A percentile compares a stretch with the other conserved stretches of the same genome.
These are phyloP conservation scores for Lentinula aciculospora DNA, from an alignment of 768 basidiomycete species.

Conservation along the genomic window DNA sequence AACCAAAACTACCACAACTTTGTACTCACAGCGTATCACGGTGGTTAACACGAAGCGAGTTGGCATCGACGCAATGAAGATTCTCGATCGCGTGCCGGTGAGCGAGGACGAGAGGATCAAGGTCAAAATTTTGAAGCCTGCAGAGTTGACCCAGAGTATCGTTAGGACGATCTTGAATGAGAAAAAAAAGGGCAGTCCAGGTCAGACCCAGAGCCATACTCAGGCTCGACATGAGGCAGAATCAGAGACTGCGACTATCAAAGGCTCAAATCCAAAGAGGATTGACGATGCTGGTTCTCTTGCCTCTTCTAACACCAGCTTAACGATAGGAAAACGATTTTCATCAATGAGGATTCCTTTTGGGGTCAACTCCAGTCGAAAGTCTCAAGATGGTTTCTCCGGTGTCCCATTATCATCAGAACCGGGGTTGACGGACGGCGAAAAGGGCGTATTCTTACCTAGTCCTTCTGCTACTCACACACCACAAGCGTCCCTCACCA, in stretches of 20 bases:
- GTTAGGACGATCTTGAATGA: neutral
- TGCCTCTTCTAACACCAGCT: neutral
- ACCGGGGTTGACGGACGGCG: neutral
- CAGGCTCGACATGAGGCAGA: neutral
- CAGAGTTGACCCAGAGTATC: constrained; percentile 6
- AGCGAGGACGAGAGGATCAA: constrained; percentile 23
- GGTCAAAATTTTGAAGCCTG: constrained; percentile 15
- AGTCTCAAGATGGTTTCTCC: neutral
- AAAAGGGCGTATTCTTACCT: neutral
- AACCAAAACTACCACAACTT: constrained; percentile 24
- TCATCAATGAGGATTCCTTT: neutral
- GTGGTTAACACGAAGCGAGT: constrained; percentile 30
- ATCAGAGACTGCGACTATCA: neutral
- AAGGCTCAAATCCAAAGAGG: neutral
- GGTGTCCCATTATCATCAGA: neutral
- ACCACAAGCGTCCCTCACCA: neutral
- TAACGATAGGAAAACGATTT: neutral
- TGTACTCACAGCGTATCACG: constrained; percentile 31
- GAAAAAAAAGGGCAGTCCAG: too few species aligned
- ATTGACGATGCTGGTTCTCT: neutral
- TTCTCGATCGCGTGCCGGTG: constrained; percentile 33
- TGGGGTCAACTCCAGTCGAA: neutral
- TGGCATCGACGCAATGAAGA: constrained; percentile 22
- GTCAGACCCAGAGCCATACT: neutral
- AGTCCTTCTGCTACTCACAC: neutral